Percentiles rank a stretch among this genome's conserved stretches.
Evolutionary conservation across 768 basidiomycete species (phyloP).

Genomic region (Amanita exitialis): DNA sequence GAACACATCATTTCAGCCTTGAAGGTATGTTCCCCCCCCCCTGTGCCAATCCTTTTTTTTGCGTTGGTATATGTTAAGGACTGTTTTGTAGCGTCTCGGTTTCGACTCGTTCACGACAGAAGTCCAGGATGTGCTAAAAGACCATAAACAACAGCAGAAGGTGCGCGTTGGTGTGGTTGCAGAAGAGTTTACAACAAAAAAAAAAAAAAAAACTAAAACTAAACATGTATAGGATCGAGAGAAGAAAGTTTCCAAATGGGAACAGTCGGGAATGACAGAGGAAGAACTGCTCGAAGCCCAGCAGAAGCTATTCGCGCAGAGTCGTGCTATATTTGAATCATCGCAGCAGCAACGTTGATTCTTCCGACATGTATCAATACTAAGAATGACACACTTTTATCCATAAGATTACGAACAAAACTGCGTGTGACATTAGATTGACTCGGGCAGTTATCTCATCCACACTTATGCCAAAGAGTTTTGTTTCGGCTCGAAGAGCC

Average conservation of each 20-base stretch:
- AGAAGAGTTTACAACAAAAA: no score
- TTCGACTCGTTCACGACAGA: slow-evolving; percentile 64
- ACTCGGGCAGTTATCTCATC: no score
- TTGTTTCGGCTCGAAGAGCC: no score
- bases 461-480: no score
- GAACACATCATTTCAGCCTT: slow-evolving; percentile 93
- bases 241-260: no score
- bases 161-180: slow-evolving; percentile 29
- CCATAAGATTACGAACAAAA: no score
- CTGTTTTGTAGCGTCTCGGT: slow-evolving; percentile 26
- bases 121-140: slow-evolving; percentile 88
- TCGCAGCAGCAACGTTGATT: slow-evolving; percentile 33
- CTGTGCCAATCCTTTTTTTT: slow-evolving; percentile 44
- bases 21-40: slow-evolving; percentile 67
- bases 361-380: no score
- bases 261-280: slow-evolving; percentile 44
- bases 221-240: neutral
- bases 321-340: slow-evolving; percentile 70
- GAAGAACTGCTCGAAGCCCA: slow-evolving; percentile 86
- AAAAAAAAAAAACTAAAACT: neutral
- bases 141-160: slow-evolving; percentile 94
- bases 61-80: slow-evolving; percentile 85
- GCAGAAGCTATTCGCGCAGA: slow-evolving; percentile 85
- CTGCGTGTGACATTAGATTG: no score
- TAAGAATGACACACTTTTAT: no score